A percentile compares a stretch with the other conserved stretches of the same genome.
Conservation (phyloP, 75 land plant species). For the Selaginella tamariscina region DNA sequence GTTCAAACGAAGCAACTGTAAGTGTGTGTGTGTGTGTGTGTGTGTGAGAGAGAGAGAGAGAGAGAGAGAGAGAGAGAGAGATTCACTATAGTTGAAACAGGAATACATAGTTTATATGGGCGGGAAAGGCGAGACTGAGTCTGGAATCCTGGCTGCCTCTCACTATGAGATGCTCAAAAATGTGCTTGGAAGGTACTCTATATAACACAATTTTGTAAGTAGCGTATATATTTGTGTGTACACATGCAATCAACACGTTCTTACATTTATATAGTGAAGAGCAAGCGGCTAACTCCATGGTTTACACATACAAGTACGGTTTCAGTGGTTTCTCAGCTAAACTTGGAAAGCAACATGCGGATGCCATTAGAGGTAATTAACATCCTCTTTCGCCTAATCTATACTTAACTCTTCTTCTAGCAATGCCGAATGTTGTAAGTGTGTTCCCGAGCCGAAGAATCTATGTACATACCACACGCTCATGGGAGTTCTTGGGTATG, state of each 20-base stretch:
- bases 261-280: not conserved
- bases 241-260: too few relatives aligned
- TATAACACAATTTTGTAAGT: too few relatives aligned
- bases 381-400: not conserved
- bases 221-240: too few relatives aligned
- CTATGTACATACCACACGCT: conserved; percentile 53
- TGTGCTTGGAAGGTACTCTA: not conserved
- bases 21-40: too few relatives aligned
- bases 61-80: too few relatives aligned
- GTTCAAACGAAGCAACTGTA: too few relatives aligned
- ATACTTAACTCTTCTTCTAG: conserved; percentile 17
- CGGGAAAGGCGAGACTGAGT: not conserved
- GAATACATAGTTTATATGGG: not conserved
- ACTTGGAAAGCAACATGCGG: not conserved
- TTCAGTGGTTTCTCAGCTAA: not conserved
- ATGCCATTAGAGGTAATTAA: not conserved
- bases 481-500: conserved; percentile 67
- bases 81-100: too few relatives aligned
- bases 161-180: not conserved
- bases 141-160: not conserved
- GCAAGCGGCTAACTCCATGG: not conserved
- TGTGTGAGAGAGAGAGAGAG: too few relatives aligned
- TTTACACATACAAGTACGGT: not conserved
- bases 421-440: conserved; percentile 43
- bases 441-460: conserved; percentile 35